A percentile compares a stretch with the other conserved stretches of the same genome.
phyloP scores from a whole-genome alignment of 169 alveolate species.

The Cyclospora cayetanensis region DNA sequence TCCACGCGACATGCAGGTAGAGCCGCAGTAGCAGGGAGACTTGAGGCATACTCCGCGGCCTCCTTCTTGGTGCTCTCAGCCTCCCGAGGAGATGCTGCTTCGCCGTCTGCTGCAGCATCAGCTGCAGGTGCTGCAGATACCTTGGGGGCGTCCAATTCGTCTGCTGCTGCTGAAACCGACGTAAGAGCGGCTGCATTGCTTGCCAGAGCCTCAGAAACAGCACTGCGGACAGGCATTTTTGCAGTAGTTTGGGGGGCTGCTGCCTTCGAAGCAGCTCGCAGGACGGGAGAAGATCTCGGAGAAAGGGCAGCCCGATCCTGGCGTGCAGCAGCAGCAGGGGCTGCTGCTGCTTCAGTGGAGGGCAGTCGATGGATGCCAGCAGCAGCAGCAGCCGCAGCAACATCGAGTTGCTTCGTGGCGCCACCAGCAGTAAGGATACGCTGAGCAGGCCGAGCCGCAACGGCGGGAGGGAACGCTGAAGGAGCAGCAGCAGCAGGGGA shows the following conservation, averaged over 20 bases:
- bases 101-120: background rate
- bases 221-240: too few species aligned
- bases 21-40: background rate
- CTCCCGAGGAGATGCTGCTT: background rate
- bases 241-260: background rate
- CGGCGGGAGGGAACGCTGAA: too few species aligned
- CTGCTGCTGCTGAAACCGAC: background rate
- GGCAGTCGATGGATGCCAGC: background rate
- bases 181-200: background rate
- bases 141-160: background rate
- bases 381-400: conserved; percentile 7
- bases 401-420: too few species aligned
- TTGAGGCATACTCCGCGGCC: background rate
- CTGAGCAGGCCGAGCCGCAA: background rate
- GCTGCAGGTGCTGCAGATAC: background rate
- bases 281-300: background rate
- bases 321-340: background rate
- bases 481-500: conserved; percentile 45
- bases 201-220: background rate
- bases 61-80: background rate
- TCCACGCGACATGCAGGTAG: too few species aligned
- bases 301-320: background rate
- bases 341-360: background rate
- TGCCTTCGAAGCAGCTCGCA: background rate
- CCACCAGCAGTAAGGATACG: background rate